Conservation (phyloP, 73 alveolate genomes). For the Effrenium voratum region DNA sequence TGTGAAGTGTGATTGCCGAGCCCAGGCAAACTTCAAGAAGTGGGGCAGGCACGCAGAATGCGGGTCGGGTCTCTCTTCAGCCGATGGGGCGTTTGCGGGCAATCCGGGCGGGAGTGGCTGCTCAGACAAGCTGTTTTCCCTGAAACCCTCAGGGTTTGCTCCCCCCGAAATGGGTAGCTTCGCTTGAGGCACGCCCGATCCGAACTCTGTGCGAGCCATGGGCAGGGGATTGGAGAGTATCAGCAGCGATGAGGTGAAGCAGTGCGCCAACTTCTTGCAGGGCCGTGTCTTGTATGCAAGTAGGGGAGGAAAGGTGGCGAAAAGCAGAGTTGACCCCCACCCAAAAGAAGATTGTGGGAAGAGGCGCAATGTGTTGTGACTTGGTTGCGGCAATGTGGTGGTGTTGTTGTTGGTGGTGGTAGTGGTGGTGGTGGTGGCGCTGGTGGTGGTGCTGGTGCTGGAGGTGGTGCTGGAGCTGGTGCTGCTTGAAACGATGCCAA, state of each 20-base stretch:
- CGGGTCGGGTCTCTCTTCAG: no score
- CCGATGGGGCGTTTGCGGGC: no score
- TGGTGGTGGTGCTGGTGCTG: background rate
- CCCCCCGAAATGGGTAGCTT: no score
- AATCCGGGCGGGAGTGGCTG: no score
- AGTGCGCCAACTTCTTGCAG: conserved; percentile 10
- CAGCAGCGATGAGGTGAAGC: conserved; percentile 30
- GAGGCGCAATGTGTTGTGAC: background rate
- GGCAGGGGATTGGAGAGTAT: conserved; percentile 90
- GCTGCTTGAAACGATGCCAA: background rate
- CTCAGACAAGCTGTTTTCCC: no score
- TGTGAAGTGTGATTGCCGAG: no score
- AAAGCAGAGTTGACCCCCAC: background rate
- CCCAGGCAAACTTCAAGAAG: conserved; percentile 68
- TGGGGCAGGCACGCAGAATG: conserved; percentile 60
- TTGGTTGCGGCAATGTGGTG: background rate
- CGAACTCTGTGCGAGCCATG: no score
- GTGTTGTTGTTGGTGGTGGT: background rate
- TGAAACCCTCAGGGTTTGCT: no score
- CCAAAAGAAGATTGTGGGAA: background rate
- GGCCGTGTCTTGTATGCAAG: conserved; percentile 49
- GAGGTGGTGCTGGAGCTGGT: background rate
- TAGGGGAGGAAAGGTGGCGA: background rate
- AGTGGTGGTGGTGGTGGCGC: background rate
- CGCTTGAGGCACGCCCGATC: no score